Evolutionary conservation across 108 stramenopile genomes (phyloP).

Genomic region (Discostella pseudostelligera): DNA sequence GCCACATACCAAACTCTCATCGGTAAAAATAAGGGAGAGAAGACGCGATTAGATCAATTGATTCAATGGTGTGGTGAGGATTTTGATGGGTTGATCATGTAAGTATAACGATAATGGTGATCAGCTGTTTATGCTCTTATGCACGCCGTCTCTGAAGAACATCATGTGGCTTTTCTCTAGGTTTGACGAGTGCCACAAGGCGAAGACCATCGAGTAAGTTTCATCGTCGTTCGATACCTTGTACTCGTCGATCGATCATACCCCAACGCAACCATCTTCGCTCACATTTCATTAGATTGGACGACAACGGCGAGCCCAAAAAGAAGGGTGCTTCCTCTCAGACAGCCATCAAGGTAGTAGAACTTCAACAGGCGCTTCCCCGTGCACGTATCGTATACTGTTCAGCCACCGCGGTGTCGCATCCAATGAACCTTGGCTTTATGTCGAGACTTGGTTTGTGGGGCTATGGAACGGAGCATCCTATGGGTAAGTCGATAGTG

Average conservation of each 20-base stretch:
- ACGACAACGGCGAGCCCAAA: constrained; percentile 38
- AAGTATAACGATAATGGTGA: background rate
- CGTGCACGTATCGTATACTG: constrained; percentile 72
- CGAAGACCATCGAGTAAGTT: constrained; percentile 49
- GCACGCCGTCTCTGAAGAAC: background rate
- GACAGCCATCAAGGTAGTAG: constrained; percentile 58
- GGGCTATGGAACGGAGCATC: constrained; percentile 31
- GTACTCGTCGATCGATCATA: background rate
- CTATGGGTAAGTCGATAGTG: background rate
- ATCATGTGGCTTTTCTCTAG: background rate
- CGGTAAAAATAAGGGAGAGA: constrained; percentile 22
- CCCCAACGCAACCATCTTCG: background rate
- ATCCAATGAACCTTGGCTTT: constrained; percentile 67
- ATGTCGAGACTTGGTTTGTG: constrained; percentile 71
- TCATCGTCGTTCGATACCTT: background rate
- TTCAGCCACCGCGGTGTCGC: constrained; percentile 63
- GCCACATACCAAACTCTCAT: constrained; percentile 49
- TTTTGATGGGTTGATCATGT: constrained; percentile 42
- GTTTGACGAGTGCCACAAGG: constrained; percentile 72
- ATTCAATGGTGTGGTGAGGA: constrained; percentile 44
- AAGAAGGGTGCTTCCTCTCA: constrained; percentile 26
- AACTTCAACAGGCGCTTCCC: constrained; percentile 62
- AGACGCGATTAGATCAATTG: constrained; percentile 56
- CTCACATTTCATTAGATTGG: constrained; percentile 6
- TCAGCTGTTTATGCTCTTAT: background rate